These are phyloP conservation scores for Fusarium sororula DNA, from an alignment of 2,329 filamentous ascomycete species.

Conservation along the genomic window DNA sequence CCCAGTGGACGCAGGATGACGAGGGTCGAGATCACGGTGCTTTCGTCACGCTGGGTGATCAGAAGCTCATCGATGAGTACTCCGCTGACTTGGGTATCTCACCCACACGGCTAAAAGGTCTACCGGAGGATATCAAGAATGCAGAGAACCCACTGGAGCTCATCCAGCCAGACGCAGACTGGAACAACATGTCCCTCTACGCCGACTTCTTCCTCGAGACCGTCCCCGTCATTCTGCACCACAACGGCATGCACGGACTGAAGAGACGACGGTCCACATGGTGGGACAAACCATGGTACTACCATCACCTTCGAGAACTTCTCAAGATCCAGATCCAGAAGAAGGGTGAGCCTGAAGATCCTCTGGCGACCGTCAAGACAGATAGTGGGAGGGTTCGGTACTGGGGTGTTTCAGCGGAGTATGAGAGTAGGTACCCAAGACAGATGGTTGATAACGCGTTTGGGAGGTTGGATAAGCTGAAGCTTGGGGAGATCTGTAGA, in stretches of 20 bases:
- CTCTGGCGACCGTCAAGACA: background rate
- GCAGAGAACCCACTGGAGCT: background rate
- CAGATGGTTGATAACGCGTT: background rate
- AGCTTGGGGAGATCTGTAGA: background rate
- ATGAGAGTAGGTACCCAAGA: background rate
- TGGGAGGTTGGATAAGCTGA: background rate
- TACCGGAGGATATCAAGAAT: background rate
- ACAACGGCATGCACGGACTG: background rate
- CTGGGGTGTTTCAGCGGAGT: background rate
- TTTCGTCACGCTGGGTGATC: background rate
- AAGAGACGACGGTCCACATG: background rate
- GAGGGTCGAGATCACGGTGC: background rate
- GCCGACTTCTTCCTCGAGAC: background rate
- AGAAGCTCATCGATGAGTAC: background rate
- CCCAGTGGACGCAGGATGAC: rapidly evolving
- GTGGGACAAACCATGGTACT: slow-evolving; percentile 14
- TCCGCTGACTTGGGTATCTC: background rate
- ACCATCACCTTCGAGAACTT: background rate
- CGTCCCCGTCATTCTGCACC: background rate
- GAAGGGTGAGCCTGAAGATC: background rate
- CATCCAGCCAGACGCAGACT: background rate
- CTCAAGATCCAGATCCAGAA: background rate
- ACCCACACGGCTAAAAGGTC: background rate
- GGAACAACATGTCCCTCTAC: background rate
- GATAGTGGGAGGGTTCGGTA: background rate